Conservation (phyloP, 768 basidiomycete genomes). For the Cystofilobasidium ferigula region DNA sequence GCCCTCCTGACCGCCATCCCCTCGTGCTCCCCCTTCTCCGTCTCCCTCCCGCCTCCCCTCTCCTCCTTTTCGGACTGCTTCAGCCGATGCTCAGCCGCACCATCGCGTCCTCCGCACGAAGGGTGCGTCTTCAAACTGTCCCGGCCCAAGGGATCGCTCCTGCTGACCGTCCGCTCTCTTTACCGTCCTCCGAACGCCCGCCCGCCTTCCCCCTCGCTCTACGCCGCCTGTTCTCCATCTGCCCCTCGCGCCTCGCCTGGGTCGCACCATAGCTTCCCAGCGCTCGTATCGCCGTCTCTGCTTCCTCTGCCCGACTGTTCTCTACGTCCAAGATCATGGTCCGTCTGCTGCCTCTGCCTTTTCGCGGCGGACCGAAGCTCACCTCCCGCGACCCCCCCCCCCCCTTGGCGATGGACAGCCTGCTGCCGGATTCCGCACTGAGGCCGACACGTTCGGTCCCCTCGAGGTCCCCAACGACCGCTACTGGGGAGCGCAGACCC, state of each 20-base stretch:
- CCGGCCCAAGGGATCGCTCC: not conserved
- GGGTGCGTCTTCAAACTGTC: not conserved
- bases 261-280: constrained; percentile 1
- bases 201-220: not conserved
- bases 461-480: constrained; percentile 74
- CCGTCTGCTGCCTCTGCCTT: not conserved
- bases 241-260: not conserved
- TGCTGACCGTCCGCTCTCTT: not conserved
- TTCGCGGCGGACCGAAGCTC: not conserved
- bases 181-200: not conserved
- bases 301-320: constrained; percentile 4
- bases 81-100: constrained; percentile 6
- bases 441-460: constrained; percentile 92
- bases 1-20: not conserved
- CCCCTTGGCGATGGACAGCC: not conserved
- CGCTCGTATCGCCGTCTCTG: not conserved
- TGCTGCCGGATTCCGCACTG: constrained; percentile 45
- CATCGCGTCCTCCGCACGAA: constrained; percentile 4
- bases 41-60: not conserved
- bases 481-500: constrained; percentile 98
- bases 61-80: not conserved
- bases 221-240: not conserved
- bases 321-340: constrained; percentile 27
- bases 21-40: not conserved
- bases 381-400: not conserved